Evolutionary conservation across 1,284 basidiomycete genomes (phyloP), one percentile per base, ranked within the genome.

Genomic region (Violaceomyces palustris): DNA sequence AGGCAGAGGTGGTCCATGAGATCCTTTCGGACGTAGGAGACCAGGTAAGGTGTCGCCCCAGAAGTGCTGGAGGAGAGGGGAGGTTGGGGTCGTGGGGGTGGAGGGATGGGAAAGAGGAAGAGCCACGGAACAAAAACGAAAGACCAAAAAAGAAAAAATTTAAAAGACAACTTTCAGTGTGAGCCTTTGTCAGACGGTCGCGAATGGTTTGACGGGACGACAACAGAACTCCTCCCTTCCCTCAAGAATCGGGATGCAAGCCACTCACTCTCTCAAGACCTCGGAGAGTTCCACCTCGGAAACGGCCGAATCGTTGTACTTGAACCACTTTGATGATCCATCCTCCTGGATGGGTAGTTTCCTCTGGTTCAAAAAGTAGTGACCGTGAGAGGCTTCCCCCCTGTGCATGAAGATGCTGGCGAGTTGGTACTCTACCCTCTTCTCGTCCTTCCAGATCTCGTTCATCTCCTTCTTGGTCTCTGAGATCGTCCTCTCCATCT

Each of bases 361-460:
- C 19, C 68, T 51, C 46, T 68, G 54, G 37, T 69, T 59, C 10
- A 73, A 24, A 39, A 68, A 73, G 48, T 71, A 71, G 45, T 73
- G 70, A 8, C 70, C 70, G 42, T 71, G 69, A 14, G 59, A 58
- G 14, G 70, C 70, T 29, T 73, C 69, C 23, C 70, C 67, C 12
- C 93, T 85, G 75, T 98, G 93, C 64, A 97, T 88, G 76, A 97
- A 98, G 11, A 97, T 92, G 11, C 88, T 88, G 0, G 88, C 90
- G 30, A 98, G 79, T 67, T 93, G 88, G 72, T 97, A 98, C 39
- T 85, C 83, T 19, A 82, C 82, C 22, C 80, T 76, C 6, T 42
- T 78, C 42, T 83, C 81, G 54, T 82, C 81, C 30, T 75, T 75
- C 94, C 94, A 98, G 7, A 92, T 67, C 2, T 75, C 75, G 58